Evolutionary conservation across 495 filamentous ascomycete genomes (phyloP).

Genomic region (Zalerion maritima): DNA sequence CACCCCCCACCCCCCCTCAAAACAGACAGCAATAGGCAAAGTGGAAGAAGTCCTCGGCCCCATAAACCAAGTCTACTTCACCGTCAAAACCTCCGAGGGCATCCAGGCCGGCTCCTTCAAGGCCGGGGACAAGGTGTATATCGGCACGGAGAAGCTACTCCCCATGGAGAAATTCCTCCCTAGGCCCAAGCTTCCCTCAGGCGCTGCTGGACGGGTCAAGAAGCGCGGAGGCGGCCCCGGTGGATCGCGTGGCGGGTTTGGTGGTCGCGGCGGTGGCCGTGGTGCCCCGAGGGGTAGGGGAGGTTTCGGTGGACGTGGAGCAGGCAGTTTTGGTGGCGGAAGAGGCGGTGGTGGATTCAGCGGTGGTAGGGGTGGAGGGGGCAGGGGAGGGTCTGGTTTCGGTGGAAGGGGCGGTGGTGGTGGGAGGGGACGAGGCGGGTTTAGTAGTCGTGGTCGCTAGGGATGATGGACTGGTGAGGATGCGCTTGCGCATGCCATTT

Average conservation of each 20-base stretch:
- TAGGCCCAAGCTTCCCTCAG: constrained; percentile 75
- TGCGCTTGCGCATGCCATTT: constrained; percentile 9
- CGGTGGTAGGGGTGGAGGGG: constrained; percentile 28
- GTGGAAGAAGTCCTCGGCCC: constrained; percentile 92
- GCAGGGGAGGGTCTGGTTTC: constrained; percentile 18
- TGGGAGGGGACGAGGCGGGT: constrained; percentile 16
- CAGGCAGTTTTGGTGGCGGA: constrained; percentile 24
- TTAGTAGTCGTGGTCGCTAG: constrained; percentile 17
- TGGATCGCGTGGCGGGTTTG: constrained; percentile 12
- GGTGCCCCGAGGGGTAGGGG: constrained; percentile 36
- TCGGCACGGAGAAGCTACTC: constrained; percentile 83
- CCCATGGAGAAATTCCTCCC: constrained; percentile 93
- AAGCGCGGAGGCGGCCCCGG: constrained; percentile 36
- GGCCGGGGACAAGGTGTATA: constrained; percentile 90
- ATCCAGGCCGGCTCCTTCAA: constrained; percentile 94
- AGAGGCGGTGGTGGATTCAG: constrained; percentile 34
- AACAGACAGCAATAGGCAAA: constrained; percentile 70
- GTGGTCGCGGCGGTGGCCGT: constrained; percentile 31
- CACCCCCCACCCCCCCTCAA: too few relatives aligned
- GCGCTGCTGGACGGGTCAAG: constrained; percentile 37
- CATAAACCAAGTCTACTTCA: constrained; percentile 96
- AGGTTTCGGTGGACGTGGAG: constrained; percentile 27
- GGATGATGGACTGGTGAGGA: too few relatives aligned
- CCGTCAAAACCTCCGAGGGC: constrained; percentile 86
- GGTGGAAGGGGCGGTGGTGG: constrained; percentile 26